These are phyloP conservation scores for Penicilliopsis zonata DNA, from an alignment of 495 filamentous ascomycete genomes.

Conservation along the genomic window DNA sequence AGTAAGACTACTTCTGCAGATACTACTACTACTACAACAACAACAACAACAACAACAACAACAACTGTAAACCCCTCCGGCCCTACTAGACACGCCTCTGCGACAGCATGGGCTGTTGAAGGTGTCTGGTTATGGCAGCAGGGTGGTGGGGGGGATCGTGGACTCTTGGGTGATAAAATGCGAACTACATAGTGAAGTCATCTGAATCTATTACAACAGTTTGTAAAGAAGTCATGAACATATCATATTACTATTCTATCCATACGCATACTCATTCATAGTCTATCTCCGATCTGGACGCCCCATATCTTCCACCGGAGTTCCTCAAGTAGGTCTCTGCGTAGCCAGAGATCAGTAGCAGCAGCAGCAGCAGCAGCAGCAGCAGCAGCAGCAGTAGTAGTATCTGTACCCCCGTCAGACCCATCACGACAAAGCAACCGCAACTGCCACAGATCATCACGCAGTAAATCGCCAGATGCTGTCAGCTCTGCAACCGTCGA, in stretches of 20 bases:
- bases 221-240: too few relatives aligned
- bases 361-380: constrained; percentile 11
- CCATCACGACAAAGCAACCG: constrained; percentile 74
- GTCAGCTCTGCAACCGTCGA: constrained; percentile 46
- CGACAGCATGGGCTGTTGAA: constrained; percentile 73
- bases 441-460: constrained; percentile 64
- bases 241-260: too few relatives aligned
- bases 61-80: constrained; percentile 1
- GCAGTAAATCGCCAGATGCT: constrained; percentile 27
- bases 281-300: constrained; percentile 50
- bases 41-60: constrained; percentile 1
- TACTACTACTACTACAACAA: constrained; percentile 1
- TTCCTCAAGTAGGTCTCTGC: constrained; percentile 31
- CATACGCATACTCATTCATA: too few relatives aligned
- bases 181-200: too few relatives aligned
- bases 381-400: constrained; percentile 22
- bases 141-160: constrained; percentile 50
- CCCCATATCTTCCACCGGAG: constrained; percentile 36
- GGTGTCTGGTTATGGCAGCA: constrained; percentile 86
- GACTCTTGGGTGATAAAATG: too few relatives aligned
- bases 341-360: constrained; percentile 24
- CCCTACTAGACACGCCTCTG: constrained; percentile 41
- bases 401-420: constrained; percentile 32
- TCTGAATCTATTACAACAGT: too few relatives aligned
- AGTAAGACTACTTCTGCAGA: constrained; percentile 13